Conservation (phyloP, 78 protist species). For the Ministeria vibrans region DNA sequence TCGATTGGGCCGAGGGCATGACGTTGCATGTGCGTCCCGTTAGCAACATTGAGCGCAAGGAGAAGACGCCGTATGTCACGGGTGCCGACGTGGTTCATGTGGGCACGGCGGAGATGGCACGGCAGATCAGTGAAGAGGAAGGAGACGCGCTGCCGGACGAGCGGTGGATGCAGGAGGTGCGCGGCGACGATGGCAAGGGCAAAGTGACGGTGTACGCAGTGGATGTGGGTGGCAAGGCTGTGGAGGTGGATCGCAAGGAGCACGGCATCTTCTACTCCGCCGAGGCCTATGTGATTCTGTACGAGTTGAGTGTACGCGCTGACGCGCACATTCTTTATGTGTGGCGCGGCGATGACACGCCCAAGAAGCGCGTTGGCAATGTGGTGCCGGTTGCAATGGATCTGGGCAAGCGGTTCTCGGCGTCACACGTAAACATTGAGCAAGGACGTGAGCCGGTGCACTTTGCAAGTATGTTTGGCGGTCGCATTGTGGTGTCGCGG, state of each 20-base stretch:
- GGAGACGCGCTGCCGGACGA: not conserved
- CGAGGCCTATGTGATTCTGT: not conserved
- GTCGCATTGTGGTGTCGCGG: not conserved
- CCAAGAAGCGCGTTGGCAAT: not conserved
- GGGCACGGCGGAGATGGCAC: not conserved
- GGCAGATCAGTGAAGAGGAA: not conserved
- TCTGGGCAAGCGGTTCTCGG: not conserved
- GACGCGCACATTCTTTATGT: not conserved
- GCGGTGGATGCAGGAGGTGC: not conserved
- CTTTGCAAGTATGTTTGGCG: not conserved
- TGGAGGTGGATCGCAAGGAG: not conserved
- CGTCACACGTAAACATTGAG: not conserved
- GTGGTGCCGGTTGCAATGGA: not conserved
- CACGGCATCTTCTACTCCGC: not conserved
- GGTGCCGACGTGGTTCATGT: not conserved
- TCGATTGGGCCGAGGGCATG: constrained; percentile 4
- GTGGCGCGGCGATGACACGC: not conserved
- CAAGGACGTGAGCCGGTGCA: constrained; percentile 3
- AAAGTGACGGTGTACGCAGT: not conserved
- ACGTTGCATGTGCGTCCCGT: not conserved
- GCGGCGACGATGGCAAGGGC: not conserved
- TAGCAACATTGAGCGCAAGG: not conserved
- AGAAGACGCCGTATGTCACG: not conserved
- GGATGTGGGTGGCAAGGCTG: not conserved
- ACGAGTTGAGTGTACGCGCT: not conserved